Evolutionary conservation across 2,329 filamentous ascomycete species (phyloP).

Genomic region (Exophiala xenobiotica): DNA sequence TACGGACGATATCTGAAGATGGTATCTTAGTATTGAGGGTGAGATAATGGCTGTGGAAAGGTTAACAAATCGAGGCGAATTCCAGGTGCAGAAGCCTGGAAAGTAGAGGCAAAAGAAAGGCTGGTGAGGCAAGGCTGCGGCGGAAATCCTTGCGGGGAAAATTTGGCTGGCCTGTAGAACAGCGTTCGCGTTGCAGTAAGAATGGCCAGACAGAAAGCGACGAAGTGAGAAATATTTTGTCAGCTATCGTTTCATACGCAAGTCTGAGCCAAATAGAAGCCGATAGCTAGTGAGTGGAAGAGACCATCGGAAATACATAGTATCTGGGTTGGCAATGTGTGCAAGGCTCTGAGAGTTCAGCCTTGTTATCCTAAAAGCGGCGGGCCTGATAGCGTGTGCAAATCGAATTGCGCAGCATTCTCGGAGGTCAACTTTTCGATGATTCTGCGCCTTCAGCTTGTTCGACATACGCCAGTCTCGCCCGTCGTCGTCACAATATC

Average conservation of each 20-base stretch:
- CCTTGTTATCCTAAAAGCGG: not conserved
- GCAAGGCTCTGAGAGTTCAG: not conserved
- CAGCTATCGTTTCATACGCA: no score
- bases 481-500: not conserved
- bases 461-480: not conserved
- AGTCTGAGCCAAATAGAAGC: no score
- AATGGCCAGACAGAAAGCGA: no score
- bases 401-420: not conserved
- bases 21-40: not conserved
- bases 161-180: not conserved
- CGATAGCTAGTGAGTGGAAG: no score
- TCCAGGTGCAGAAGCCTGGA: no score
- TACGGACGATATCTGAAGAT: not conserved
- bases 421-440: slow-evolving; percentile 1
- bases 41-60: not conserved
- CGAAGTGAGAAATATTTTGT: no score
- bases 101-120: not conserved
- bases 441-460: no score
- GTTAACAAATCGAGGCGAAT: not conserved
- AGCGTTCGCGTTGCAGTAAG: no score
- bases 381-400: not conserved
- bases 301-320: no score
- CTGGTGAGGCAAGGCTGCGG: not conserved
- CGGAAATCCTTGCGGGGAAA: not conserved
- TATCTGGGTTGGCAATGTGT: no score